Conservation (phyloP, 805 yeast species). For the Starmerella cellae region DNA sequence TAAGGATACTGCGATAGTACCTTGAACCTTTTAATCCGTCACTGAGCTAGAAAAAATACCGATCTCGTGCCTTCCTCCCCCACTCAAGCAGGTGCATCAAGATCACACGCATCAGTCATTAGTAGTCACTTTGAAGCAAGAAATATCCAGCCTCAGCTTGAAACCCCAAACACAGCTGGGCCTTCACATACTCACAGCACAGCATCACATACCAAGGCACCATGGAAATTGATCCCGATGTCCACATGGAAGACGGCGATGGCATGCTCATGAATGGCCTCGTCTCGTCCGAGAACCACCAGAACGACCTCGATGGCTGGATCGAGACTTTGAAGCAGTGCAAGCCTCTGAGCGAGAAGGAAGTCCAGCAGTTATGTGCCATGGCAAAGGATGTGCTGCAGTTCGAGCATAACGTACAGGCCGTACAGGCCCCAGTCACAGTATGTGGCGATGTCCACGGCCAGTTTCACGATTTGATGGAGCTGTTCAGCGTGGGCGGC, state of each 20-base stretch:
- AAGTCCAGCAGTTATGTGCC: constrained; percentile 65
- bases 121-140: too few relatives aligned
- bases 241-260: constrained; percentile 29
- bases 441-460: constrained; percentile 97
- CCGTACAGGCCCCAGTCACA: constrained; percentile 88
- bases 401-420: constrained; percentile 87
- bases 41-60: too few relatives aligned
- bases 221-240: constrained; percentile 31
- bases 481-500: constrained; percentile 87
- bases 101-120: too few relatives aligned
- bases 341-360: constrained; percentile 72
- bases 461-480: constrained; percentile 92
- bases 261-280: constrained; percentile 24
- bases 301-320: constrained; percentile 68
- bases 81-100: too few relatives aligned
- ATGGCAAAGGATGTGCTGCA: constrained; percentile 89
- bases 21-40: too few relatives aligned
- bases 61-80: too few relatives aligned
- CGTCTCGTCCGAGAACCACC: constrained; percentile 21
- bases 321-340: constrained; percentile 69
- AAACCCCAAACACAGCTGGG: background rate
- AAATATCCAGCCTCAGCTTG: too few relatives aligned
- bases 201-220: constrained; percentile 1
- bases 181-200: background rate
- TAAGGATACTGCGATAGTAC: too few relatives aligned